A percentile compares a stretch with the other conserved stretches of the same genome.
Evolutionary conservation across 768 basidiomycete genomes (phyloP).

Genomic region (Chiua virens): DNA sequence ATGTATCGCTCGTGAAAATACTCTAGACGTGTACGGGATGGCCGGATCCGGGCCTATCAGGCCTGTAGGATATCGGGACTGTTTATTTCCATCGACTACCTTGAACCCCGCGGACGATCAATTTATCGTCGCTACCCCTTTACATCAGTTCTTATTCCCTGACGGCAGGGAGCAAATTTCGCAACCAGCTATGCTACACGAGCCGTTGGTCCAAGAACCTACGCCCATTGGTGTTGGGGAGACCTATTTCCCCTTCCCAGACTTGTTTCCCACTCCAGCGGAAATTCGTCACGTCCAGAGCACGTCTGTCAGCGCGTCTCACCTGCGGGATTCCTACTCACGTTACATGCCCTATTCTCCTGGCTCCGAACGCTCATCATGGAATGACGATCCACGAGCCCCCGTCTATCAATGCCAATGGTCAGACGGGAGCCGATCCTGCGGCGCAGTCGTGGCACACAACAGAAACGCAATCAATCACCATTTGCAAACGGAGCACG

Average conservation of each 20-base stretch:
- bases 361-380: background rate
- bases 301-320: background rate
- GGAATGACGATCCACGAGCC: background rate
- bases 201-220: background rate
- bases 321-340: background rate
- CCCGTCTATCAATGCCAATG: conserved; percentile 10
- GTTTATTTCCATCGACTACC: background rate
- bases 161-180: background rate
- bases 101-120: background rate
- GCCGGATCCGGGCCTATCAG: background rate
- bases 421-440: background rate
- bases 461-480: conserved; percentile 11
- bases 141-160: background rate
- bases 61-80: background rate
- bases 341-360: conserved; percentile 8
- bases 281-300: background rate
- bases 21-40: background rate
- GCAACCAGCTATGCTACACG: background rate
- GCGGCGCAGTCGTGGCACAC: background rate
- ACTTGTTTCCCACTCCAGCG: no score
- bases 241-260: no score
- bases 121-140: background rate
- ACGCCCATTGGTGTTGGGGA: background rate
- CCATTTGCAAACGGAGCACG: conserved; percentile 14
- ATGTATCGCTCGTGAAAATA: background rate